Conservation (phyloP, 768 basidiomycete genomes). For the Hemileccinum impolitum region DNA sequence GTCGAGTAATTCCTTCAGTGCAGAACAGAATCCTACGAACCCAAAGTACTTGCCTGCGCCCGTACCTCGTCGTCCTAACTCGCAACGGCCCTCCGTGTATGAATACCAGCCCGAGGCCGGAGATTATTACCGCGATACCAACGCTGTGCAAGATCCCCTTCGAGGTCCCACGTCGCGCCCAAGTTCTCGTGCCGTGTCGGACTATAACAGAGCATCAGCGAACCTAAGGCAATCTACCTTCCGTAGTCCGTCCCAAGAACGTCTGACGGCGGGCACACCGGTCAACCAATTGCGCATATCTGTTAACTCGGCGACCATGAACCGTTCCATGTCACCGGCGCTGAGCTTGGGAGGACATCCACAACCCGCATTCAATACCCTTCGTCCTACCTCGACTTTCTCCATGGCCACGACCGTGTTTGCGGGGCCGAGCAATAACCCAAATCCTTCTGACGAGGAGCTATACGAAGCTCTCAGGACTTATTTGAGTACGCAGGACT, state of each 20-base stretch:
- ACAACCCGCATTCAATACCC: conserved; percentile 26
- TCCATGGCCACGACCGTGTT: conserved; percentile 59
- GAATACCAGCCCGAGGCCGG: conserved; percentile 42
- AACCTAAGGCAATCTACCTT: conserved; percentile 25
- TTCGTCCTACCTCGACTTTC: conserved; percentile 54
- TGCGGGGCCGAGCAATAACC: conserved; percentile 46
- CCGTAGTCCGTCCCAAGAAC: conserved; percentile 38
- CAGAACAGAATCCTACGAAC: conserved; percentile 26
- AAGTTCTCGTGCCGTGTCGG: conserved; percentile 31
- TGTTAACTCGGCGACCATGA: conserved; percentile 45
- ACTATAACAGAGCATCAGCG: conserved; percentile 27
- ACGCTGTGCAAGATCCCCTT: conserved; percentile 34
- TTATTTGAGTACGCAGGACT: conserved; percentile 61
- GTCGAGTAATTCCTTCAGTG: conserved; percentile 46
- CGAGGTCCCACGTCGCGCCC: conserved; percentile 27
- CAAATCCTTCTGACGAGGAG: conserved; percentile 61
- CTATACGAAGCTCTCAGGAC: conserved; percentile 51
- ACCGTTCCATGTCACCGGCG: conserved; percentile 32
- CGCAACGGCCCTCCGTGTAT: conserved; percentile 45
- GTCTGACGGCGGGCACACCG: conserved; percentile 31
- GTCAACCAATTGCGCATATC: conserved; percentile 41
- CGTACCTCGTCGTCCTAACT: conserved; percentile 35
- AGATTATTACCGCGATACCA: conserved; percentile 62
- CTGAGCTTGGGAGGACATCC: conserved; percentile 28
- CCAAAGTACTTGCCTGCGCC: conserved; percentile 29